These are phyloP conservation scores for Actinomucor elegans DNA, from an alignment of 371 early-diverging fungal species.

Conservation along the genomic window DNA sequence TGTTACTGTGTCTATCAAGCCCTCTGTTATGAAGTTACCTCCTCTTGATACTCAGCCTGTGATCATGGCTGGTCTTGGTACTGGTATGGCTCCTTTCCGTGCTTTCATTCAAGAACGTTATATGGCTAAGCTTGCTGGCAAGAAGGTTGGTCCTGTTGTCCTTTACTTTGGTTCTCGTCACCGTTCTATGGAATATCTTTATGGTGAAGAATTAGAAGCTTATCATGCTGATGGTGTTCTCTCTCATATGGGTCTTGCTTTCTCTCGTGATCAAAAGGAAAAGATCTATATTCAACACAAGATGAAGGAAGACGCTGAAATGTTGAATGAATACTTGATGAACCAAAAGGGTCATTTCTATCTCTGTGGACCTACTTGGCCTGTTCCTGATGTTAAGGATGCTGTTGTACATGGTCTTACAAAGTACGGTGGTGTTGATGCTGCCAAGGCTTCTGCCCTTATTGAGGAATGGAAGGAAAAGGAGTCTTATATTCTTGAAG, in stretches of 20 bases:
- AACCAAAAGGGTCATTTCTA: conserved; percentile 85
- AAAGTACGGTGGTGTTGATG: conserved; percentile 58
- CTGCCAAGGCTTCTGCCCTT: conserved; percentile 63
- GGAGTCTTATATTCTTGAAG: conserved; percentile 90
- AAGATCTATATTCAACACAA: conserved; percentile 96
- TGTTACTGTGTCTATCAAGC: conserved; percentile 89
- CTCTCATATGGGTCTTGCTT: conserved; percentile 85
- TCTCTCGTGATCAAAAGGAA: conserved; percentile 90
- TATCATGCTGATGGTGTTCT: conserved; percentile 85
- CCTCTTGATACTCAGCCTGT: conserved; percentile 81
- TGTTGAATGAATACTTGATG: conserved; percentile 74
- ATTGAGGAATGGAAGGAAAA: conserved; percentile 91
- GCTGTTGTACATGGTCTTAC: conserved; percentile 82
- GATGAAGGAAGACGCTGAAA: conserved; percentile 81
- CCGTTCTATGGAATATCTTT: conserved; percentile 89
- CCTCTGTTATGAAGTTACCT: conserved; percentile 93
- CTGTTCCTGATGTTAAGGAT: conserved; percentile 91
- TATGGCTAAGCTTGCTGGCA: conserved; percentile 71
- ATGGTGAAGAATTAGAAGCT: conserved; percentile 93
- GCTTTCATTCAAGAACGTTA: conserved; percentile 94
- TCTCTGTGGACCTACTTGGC: conserved; percentile 95
- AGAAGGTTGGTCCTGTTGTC: conserved; percentile 86
- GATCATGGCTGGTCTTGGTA: conserved; percentile 95
- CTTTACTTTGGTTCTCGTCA: conserved; percentile 95
- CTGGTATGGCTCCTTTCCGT: conserved; percentile 97